Evolutionary conservation across 495 filamentous ascomycete species (phyloP).

Genomic region (Xylaria grammica): DNA sequence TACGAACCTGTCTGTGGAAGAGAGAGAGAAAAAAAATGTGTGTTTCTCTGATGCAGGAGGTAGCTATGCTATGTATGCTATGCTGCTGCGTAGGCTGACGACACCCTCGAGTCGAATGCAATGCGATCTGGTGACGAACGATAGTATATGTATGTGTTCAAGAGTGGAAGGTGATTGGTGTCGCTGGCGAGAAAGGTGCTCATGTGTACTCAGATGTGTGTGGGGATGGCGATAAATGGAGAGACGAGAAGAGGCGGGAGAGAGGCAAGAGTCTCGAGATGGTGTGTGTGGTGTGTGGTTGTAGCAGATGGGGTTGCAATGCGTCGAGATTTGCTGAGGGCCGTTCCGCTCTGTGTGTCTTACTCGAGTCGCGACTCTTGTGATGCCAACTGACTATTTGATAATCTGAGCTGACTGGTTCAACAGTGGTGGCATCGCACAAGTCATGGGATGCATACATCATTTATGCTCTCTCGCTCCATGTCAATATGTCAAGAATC

Average conservation of each 20-base stretch:
- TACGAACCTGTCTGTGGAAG: too few species aligned
- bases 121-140: slow-evolving; percentile 15
- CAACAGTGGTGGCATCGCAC: slow-evolving; percentile 7
- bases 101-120: neutral
- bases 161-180: slow-evolving; percentile 20
- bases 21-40: too few species aligned
- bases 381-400: slow-evolving; percentile 13
- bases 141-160: slow-evolving; percentile 10
- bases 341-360: slow-evolving; percentile 27
- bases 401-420: slow-evolving; percentile 8
- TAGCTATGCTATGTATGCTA: neutral
- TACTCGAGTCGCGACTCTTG: slow-evolving; percentile 10
- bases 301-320: slow-evolving; percentile 16
- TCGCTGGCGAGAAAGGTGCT: slow-evolving; percentile 18
- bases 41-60: too few species aligned
- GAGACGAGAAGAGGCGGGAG: neutral
- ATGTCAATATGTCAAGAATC: neutral
- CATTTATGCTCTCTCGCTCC: slow-evolving; percentile 12
- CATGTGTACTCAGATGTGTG: slow-evolving; percentile 19
- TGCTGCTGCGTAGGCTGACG: neutral
- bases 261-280: neutral
- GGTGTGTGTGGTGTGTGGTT: neutral
- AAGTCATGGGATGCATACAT: slow-evolving; percentile 7
- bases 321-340: slow-evolving; percentile 21
- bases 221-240: slow-evolving; percentile 13